Evolutionary conservation across 2,329 filamentous ascomycete genomes (phyloP), one percentile per base, ranked within the genome.

Genomic region (Thelonectria discophora): DNA sequence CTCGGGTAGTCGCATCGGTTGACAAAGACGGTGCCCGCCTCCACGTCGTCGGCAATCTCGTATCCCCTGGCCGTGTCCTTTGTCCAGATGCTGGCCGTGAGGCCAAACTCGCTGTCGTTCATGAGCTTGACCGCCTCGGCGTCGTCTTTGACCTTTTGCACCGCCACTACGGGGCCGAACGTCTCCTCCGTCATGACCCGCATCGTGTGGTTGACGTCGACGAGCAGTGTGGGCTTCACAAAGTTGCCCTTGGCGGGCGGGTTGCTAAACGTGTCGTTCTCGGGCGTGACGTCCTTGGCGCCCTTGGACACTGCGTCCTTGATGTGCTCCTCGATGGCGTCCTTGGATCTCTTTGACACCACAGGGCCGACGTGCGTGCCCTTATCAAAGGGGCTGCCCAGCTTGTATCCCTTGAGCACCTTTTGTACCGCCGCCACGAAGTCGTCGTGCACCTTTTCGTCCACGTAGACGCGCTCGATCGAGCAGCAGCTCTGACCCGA

Each of bases 401-500:
- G 86, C 73, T 88, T 91, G 80, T 97, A 97, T 43, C 87, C 86
- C 74, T 85, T 84, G 68, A 98, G 84, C 8, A 97, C 92, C 58
- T 90, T 88, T 77, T 95, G 91, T 12, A 92, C 84, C 5, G 90
- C 92, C 53, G 87, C 82, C 53, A 97, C 84, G 72, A 98, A 97
- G 12, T 86, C 80, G 72, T 97, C 93, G 76, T 97, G 88, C 51
- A 98, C 87, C 69, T 86, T 88, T 73, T 91, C 90, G 72, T 95
- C 88, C 5, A 98, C 94, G 72, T 98, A 98, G 18, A 98, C 88
- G 34, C 94, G 86, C 80, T 98, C 94, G 55, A 98, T 84, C 21
- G 93, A 91, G 79, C 94, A 98, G 82, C 94, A 98, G 75, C 93
- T 97, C 81, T 98, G 94, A n/a, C 94, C 94, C 53, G 94, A 97